These are phyloP conservation scores for Thyridium curvatum DNA, from an alignment of 2,329 filamentous ascomycete species.

Conservation along the genomic window DNA sequence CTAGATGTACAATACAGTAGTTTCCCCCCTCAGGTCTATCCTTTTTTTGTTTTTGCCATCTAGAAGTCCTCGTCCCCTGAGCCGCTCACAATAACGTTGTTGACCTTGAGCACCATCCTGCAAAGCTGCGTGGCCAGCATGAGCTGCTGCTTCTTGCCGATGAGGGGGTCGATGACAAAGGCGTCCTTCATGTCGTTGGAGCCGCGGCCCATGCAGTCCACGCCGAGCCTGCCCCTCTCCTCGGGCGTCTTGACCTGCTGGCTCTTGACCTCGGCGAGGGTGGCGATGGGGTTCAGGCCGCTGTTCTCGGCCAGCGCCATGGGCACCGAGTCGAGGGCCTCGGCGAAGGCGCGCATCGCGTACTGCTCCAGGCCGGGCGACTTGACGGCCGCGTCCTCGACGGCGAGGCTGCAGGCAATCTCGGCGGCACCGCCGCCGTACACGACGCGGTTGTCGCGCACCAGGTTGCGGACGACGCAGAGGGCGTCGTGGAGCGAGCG, in stretches of 20 bases:
- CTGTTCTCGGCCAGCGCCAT: conserved; percentile 98
- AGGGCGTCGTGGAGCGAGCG: conserved; percentile 94
- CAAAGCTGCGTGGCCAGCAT: conserved; percentile 95
- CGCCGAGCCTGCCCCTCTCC: conserved; percentile 63
- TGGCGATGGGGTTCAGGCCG: conserved; percentile 91
- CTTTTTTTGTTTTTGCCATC: conserved; percentile 6
- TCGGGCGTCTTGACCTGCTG: conserved; percentile 75
- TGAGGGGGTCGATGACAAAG: conserved; percentile 96
- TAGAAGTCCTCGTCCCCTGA: conserved; percentile 85
- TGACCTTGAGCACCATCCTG: conserved; percentile 95
- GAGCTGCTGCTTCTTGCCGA: conserved; percentile 96
- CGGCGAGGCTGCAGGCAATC: conserved; percentile 92
- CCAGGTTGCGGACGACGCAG: conserved; percentile 94
- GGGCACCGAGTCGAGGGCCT: conserved; percentile 86
- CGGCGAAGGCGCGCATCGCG: conserved; percentile 95
- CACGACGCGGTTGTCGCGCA: conserved; percentile 92
- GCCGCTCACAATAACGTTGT: conserved; percentile 91
- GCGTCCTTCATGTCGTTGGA: conserved; percentile 97
- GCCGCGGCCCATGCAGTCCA: conserved; percentile 95
- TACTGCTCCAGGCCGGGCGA: conserved; percentile 98
- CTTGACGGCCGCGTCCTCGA: conserved; percentile 91
- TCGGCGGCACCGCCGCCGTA: conserved; percentile 96
- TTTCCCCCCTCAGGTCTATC: not conserved
- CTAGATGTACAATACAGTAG: too few relatives aligned
- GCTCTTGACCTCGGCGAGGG: conserved; percentile 89